Percentiles rank a stretch among this genome's conserved stretches.
Evolutionary conservation across 192 early-diverging fungal species (phyloP).

Genomic region (Phlyctochytrium planicorne): DNA sequence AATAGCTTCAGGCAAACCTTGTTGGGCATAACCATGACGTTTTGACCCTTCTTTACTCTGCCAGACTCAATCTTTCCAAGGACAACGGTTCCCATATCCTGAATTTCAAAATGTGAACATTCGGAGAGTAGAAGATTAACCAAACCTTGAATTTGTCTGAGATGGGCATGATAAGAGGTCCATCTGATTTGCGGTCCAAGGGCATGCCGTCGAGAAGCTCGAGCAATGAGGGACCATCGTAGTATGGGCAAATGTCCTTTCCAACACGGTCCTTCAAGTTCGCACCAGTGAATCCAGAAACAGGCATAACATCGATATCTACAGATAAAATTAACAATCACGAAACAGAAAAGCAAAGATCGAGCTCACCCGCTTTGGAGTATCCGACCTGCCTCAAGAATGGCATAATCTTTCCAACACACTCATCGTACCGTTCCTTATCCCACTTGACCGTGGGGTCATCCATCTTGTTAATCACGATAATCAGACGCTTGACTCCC

Average conservation of each 20-base stretch:
- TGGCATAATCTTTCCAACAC: conserved; percentile 76
- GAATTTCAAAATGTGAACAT: no score
- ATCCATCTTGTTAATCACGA: conserved; percentile 99
- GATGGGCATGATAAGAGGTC: conserved; percentile 92
- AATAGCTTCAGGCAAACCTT: conserved; percentile 51
- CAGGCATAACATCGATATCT: conserved; percentile 86
- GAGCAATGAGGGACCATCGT: conserved; percentile 81
- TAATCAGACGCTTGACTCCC: conserved; percentile 88
- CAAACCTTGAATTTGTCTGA: conserved; percentile 86
- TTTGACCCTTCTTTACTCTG: conserved; percentile 81
- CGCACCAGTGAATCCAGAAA: conserved; percentile 96
- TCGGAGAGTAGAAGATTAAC: background rate
- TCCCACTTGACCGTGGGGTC: conserved; percentile 94
- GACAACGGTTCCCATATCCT: conserved; percentile 96
- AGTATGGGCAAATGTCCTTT: conserved; percentile 39
- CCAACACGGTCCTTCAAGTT: conserved; percentile 88
- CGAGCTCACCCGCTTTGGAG: conserved; percentile 36
- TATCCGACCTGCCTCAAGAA: conserved; percentile 92
- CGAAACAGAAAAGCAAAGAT: conserved; percentile 6
- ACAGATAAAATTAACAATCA: conserved; percentile 6
- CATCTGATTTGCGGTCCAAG: conserved; percentile 83
- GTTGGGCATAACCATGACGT: conserved; percentile 92
- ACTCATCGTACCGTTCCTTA: conserved; percentile 92
- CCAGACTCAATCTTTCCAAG: conserved; percentile 98
- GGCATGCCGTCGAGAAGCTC: conserved; percentile 82